These are phyloP conservation scores for Claviceps citrina DNA, from an alignment of 2,329 filamentous ascomycete species.

Conservation along the genomic window DNA sequence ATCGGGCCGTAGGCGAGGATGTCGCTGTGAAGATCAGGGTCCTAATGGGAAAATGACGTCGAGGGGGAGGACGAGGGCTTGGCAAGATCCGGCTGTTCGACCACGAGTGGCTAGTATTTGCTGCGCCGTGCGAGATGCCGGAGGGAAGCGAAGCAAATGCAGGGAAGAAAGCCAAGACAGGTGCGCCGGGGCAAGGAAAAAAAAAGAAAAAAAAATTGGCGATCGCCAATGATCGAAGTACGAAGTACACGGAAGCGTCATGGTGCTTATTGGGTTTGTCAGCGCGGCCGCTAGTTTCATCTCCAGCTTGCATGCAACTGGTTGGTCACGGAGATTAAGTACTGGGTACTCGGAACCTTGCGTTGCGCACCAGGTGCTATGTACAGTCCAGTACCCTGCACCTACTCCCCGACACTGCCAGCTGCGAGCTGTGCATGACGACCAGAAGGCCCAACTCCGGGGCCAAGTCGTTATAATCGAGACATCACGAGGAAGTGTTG, in stretches of 20 bases:
- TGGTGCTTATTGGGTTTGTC: conserved; percentile 4
- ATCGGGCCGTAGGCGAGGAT: conserved; percentile 9
- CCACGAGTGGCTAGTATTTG: background rate
- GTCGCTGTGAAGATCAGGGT: conserved; percentile 1
- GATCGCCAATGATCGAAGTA: too few species aligned
- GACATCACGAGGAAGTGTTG: too few species aligned
- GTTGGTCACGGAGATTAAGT: background rate
- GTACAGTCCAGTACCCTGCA: too few species aligned
- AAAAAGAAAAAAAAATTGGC: background rate
- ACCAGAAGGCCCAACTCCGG: too few species aligned
- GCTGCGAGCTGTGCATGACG: too few species aligned
- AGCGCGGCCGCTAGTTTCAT: conserved; percentile 5
- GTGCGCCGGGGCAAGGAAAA: background rate
- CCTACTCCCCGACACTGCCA: too few species aligned
- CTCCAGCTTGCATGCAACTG: background rate
- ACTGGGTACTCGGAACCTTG: too few species aligned
- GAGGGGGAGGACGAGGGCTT: background rate
- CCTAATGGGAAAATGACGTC: conserved; percentile 2
- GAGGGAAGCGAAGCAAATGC: background rate
- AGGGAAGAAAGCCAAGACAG: background rate
- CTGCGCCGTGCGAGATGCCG: background rate
- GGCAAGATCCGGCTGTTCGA: background rate
- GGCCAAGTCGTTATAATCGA: too few species aligned
- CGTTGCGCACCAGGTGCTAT: too few species aligned
- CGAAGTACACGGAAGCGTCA: conserved; percentile 1